Conservation (phyloP, 1,284 basidiomycete genomes). For the Lentinula novae-zelandiae region DNA sequence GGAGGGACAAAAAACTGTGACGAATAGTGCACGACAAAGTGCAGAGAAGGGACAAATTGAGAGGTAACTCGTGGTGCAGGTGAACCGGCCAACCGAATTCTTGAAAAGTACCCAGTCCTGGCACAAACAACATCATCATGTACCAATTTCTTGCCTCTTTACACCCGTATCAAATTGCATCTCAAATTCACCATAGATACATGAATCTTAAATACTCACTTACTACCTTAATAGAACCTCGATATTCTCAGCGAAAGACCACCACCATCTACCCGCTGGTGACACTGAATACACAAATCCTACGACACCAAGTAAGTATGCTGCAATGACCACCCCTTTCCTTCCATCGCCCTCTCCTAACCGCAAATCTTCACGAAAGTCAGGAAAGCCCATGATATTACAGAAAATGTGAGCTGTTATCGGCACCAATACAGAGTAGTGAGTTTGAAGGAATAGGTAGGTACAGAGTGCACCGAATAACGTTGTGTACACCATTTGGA, state of each 20-base stretch:
- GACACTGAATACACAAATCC: slow-evolving; percentile 1
- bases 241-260: not conserved
- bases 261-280: slow-evolving; percentile 6
- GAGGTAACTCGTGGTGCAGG: not conserved
- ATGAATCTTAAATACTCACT: too few relatives aligned
- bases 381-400: slow-evolving; percentile 92
- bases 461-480: slow-evolving; percentile 90
- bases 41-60: not conserved
- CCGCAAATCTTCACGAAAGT: slow-evolving; percentile 27
- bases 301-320: slow-evolving; percentile 3
- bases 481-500: slow-evolving; percentile 88
- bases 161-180: too few relatives aligned
- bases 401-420: slow-evolving; percentile 85
- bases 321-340: not conserved
- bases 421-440: slow-evolving; percentile 47
- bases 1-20: slow-evolving; percentile 1
- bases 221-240: not conserved
- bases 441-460: slow-evolving; percentile 80
- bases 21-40: slow-evolving; percentile 1
- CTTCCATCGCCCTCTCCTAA: slow-evolving; percentile 8
- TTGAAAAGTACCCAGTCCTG: too few relatives aligned
- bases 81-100: not conserved
- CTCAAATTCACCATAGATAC: too few relatives aligned
- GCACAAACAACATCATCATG: too few relatives aligned
- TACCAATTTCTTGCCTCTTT: too few relatives aligned